Conservation (phyloP, 257 asterid genomes). For the Coffea canephora region DNA sequence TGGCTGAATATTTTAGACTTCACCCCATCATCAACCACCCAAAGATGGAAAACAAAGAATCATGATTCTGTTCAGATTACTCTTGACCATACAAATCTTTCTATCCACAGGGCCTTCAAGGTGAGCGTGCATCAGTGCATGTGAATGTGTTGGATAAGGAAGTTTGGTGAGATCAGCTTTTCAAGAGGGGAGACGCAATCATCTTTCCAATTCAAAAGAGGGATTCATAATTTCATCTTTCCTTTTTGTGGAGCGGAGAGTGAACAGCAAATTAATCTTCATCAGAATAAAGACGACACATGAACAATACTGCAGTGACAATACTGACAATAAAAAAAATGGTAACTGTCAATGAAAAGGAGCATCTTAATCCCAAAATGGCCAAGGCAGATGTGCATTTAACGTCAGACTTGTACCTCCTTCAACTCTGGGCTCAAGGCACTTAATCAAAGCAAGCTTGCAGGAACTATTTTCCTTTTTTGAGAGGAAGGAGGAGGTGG, state of each 20-base stretch:
- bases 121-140: not conserved
- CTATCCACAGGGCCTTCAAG: not conserved
- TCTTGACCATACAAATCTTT: not conserved
- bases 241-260: not conserved
- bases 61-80: not conserved
- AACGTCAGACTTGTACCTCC: not conserved
- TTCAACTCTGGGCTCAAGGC: not conserved
- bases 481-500: too few relatives aligned
- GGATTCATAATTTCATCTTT: not conserved
- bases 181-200: not conserved
- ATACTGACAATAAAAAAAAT: not conserved
- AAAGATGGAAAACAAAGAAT: not conserved
- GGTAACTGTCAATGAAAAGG: not conserved
- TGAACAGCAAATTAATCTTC: not conserved
- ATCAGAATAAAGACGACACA: not conserved
- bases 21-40: not conserved
- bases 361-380: not conserved
- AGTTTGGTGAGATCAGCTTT: not conserved
- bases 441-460: not conserved
- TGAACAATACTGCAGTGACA: not conserved
- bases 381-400: too few relatives aligned
- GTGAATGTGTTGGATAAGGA: not conserved
- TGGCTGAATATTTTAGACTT: too few relatives aligned
- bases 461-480: not conserved
- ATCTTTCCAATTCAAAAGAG: not conserved